A percentile compares a stretch with the other conserved stretches of the same genome.
phyloP scores from a whole-genome alignment of 2,329 filamentous ascomycete species.

The Aspergillus ustus region DNA sequence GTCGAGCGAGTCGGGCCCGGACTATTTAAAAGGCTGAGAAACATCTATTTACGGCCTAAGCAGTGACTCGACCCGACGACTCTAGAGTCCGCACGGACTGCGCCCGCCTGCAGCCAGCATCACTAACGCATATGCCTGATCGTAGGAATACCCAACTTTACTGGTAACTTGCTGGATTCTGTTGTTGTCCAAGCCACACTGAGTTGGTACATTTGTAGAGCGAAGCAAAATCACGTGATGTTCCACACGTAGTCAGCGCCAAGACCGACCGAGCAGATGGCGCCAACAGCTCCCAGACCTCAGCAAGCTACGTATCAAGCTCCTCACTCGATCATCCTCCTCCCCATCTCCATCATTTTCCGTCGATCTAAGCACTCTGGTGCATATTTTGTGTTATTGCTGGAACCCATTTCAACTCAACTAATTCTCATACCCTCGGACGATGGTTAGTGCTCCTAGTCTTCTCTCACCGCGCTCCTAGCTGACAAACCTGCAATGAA shows the following conservation, averaged over 20 bases:
- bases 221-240: not conserved
- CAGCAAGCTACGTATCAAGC: slow-evolving; percentile 22
- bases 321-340: slow-evolving; percentile 17
- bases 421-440: slow-evolving; percentile 27
- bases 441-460: slow-evolving; percentile 38
- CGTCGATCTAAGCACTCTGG: not conserved
- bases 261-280: slow-evolving; percentile 23
- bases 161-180: not conserved
- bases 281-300: slow-evolving; percentile 27
- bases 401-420: not conserved
- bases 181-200: not conserved
- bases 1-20: not conserved
- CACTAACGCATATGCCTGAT: not conserved
- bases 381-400: too few relatives aligned
- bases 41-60: not conserved
- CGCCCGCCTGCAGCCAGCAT: not conserved
- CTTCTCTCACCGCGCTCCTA: slow-evolving; percentile 16
- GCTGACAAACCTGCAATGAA: slow-evolving; percentile 29
- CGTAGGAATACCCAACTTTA: not conserved
- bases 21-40: slow-evolving; percentile 5
- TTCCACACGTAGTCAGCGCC: slow-evolving; percentile 18
- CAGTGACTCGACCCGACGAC: slow-evolving; percentile 3
- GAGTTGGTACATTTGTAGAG: not conserved
- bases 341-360: slow-evolving; percentile 21
- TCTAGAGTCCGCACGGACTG: not conserved